Evolutionary conservation across 1,139 yeast species (phyloP), one percentile per base, ranked within the genome.

Genomic region (Geotrichum siamense): DNA sequence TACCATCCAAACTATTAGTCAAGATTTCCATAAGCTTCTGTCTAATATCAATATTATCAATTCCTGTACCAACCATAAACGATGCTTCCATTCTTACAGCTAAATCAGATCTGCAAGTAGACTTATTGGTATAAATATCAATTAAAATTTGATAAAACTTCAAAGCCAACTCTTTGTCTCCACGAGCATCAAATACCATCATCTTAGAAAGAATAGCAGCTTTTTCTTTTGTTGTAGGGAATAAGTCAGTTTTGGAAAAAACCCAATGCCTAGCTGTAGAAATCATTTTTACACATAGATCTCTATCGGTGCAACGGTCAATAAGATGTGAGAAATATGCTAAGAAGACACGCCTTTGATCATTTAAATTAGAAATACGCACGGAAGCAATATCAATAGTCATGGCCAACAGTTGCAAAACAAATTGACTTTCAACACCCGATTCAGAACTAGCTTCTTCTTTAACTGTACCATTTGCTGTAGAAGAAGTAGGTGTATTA

Each of bases 51-150:
- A 81, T 82, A 57, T 87, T 91, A 0, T 83, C 79, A 1, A 86
- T 74, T 36, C 94, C 73, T 0, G 98, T 91, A 35, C 98, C 98
- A 15, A 87, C 91, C 58, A 93, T 69, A 61, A 93, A 93, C 17
- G 98, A 96, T 60, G 89, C 96, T 59, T 93, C 98, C 86, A 93
- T 80, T 48, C 98, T 73, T 9, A 87, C 94, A 0, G 98, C 89
- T 37, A 93, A 73, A 57, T 93, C 99, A 1, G 96, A 81, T 51
- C 89, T 78, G 29, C 83, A 76, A 55, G 89, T 74, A 1, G 81
- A 69, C 37, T 82, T 82, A 53, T 86, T 89, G 53, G 84, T 89
- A 61, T 91, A 93, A 28, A 93, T 81, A 54, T 84, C 94, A 36
- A 89, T 80, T 48, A 93, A 82, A 28, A 93, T 84, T 55, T 82